Conservation (phyloP, 768 basidiomycete species). For the Candolleomyces aberdarensis region DNA sequence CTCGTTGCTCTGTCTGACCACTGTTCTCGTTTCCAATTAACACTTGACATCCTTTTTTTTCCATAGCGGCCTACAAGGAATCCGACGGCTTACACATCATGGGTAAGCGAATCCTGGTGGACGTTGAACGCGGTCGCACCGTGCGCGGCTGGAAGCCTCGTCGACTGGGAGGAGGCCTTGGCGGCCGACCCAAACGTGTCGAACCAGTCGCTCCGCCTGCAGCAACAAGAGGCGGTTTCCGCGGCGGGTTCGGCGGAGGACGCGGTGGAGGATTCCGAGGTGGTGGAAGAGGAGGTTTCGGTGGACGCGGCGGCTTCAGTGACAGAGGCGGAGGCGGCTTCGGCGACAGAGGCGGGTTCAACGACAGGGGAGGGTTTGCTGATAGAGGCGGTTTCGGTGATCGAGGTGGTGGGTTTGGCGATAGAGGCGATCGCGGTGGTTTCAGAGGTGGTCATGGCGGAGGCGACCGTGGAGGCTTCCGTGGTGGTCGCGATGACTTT, state of each 20-base stretch:
- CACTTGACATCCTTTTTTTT: conserved; percentile 16
- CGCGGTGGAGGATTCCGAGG: conserved; percentile 39
- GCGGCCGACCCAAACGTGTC: conserved; percentile 90
- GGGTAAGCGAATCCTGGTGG: conserved; percentile 94
- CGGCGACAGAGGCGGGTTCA: conserved; percentile 36
- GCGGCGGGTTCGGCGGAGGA: conserved; percentile 41
- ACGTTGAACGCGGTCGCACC: conserved; percentile 96
- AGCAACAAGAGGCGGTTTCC: conserved; percentile 37
- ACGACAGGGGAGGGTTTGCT: conserved; percentile 27
- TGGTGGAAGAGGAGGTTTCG: conserved; percentile 35
- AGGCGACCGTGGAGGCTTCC: conserved; percentile 31
- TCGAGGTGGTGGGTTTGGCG: conserved; percentile 36
- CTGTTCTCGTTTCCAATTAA: conserved; percentile 11
- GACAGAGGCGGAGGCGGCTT: conserved; percentile 43
- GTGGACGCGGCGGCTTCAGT: conserved; percentile 40
- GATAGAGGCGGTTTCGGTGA: conserved; percentile 31
- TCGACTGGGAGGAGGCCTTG: conserved; percentile 95
- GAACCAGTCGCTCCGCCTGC: conserved; percentile 38
- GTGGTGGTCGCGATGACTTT: conserved; percentile 34
- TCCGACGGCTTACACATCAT: conserved; percentile 95
- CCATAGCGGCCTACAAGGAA: conserved; percentile 91
- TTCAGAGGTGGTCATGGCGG: conserved; percentile 42
- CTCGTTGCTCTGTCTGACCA: background rate
- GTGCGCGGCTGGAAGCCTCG: conserved; percentile 99
- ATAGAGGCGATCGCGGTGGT: conserved; percentile 37